Evolutionary conservation across 805 yeast species (phyloP), one percentile per base, ranked within the genome.

Genomic region (Wickerhamomyces hampshirensis): DNA sequence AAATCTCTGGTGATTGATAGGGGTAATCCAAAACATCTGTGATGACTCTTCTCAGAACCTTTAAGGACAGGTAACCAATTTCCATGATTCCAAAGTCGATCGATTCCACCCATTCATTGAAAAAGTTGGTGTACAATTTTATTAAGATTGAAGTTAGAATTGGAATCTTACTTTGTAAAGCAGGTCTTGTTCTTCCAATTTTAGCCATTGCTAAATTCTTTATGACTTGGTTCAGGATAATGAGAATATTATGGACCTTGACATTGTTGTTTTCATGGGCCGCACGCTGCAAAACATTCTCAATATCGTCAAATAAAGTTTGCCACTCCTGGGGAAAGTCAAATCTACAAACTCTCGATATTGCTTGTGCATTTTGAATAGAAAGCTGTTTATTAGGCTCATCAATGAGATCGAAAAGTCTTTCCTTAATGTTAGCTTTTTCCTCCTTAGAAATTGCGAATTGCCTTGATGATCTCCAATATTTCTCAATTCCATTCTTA

Each of bases 321-420:
- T 94, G 88, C 97, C 97, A 93, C 31, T 81, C 88, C 2, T 63
- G 58, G 0, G 98, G 97, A 55, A 85, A 93, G 50, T 93, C 98
- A 38, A 77, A 66, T 34, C 97, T 63, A 18, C 84, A 82, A 18
- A 93, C 83, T 41, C 80, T 68, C 1, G 95, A 80, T 6, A 84
- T 66, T 0, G 94, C 80, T 45, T 84, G 83, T 0, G 97, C 94
- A 55, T 85, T 84, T 60, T 93, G 98, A 21, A 83, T 71, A 21
- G 82, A 63, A 40, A 91, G 66, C 53, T 80, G 93, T 40, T 73
- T 75, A 50, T 86, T 85, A 34, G 80, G 76, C 52, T 85, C 95
- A 42, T 71, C 73, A 11, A 85, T 54, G 30, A 77, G 54, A 19
- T 69, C 65, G 46, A 87, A 83, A 8, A 85, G 55, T 28, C 80